Percentiles rank a stretch among this genome's conserved stretches.
phyloP scores from a whole-genome alignment of 139 green algal genomes.

The Gonium pectorale region DNA sequence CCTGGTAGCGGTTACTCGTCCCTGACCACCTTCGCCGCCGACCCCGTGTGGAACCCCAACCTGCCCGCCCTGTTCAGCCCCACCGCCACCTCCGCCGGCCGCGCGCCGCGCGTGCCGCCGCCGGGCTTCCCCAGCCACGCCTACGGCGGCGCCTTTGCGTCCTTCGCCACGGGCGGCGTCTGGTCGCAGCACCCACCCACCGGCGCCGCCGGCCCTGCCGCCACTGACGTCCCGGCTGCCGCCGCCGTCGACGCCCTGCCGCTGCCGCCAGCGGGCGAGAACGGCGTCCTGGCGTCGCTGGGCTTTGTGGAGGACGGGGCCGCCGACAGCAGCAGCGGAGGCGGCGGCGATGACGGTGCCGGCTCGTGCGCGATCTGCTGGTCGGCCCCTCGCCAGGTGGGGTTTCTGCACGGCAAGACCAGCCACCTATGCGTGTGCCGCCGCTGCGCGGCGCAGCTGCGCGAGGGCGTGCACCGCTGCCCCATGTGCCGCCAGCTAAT shows the following conservation, averaged over 20 bases:
- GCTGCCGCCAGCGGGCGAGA: slow-evolving; percentile 20
- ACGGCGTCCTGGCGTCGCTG: slow-evolving; percentile 21
- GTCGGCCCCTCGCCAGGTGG: slow-evolving; percentile 42
- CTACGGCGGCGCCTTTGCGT: slow-evolving; percentile 31
- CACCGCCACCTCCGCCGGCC: not conserved
- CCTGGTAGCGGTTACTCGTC: no score
- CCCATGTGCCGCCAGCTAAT: slow-evolving; percentile 50
- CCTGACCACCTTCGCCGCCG: not conserved
- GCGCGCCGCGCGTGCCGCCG: not conserved
- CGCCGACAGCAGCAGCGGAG: slow-evolving; percentile 8
- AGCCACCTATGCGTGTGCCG: slow-evolving; percentile 48
- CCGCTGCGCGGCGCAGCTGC: slow-evolving; percentile 40
- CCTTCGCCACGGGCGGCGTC: not conserved
- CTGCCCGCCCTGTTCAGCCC: not conserved
- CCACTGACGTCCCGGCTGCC: not conserved
- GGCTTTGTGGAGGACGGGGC: slow-evolving; percentile 33
- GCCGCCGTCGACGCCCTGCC: not conserved
- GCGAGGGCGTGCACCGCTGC: slow-evolving; percentile 45
- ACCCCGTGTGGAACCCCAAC: slow-evolving; percentile 27
- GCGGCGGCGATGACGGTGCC: not conserved
- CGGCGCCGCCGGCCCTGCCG: not conserved
- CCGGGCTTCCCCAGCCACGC: slow-evolving; percentile 34
- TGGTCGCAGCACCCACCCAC: not conserved
- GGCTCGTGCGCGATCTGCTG: slow-evolving; percentile 35
- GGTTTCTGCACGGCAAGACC: slow-evolving; percentile 44